Evolutionary conservation across 177 flowering plant species (phyloP).

Genomic region (Telopea speciosissima): DNA sequence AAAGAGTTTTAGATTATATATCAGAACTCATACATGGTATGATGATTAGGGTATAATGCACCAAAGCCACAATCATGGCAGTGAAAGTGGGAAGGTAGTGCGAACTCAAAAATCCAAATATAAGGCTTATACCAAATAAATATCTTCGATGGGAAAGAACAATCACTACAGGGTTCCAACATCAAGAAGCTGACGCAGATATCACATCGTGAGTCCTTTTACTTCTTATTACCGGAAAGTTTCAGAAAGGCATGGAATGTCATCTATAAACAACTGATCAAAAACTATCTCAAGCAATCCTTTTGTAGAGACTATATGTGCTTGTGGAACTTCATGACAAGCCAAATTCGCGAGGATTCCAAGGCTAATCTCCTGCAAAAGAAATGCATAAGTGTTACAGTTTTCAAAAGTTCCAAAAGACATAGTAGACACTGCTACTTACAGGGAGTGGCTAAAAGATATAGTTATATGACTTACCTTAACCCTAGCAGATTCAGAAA

Average conservation of each 20-base stretch:
- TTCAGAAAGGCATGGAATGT: constrained; percentile 72
- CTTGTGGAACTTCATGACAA: constrained; percentile 72
- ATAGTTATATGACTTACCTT: constrained; percentile 34
- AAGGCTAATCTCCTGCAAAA: constrained; percentile 73
- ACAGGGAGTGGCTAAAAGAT: constrained; percentile 1
- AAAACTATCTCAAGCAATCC: constrained; percentile 52
- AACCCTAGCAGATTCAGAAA: constrained; percentile 50
- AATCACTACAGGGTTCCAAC: neutral
- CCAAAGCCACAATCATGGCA: neutral
- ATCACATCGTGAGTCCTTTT: neutral
- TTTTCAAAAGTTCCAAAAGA: neutral
- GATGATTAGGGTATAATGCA: neutral
- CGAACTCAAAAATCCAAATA: neutral
- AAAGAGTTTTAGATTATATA: too few relatives aligned
- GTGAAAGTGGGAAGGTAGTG: neutral
- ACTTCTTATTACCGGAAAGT: constrained; percentile 47
- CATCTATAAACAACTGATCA: constrained; percentile 71
- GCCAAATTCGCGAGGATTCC: constrained; percentile 90
- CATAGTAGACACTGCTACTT: neutral
- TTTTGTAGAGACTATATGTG: constrained; percentile 35
- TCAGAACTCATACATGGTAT: neutral
- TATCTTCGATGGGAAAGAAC: neutral
- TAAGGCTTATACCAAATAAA: neutral
- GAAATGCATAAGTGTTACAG: neutral
- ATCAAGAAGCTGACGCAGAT: neutral